Conservation (phyloP, 768 basidiomycete genomes). For the Phylloporus arenicola region DNA sequence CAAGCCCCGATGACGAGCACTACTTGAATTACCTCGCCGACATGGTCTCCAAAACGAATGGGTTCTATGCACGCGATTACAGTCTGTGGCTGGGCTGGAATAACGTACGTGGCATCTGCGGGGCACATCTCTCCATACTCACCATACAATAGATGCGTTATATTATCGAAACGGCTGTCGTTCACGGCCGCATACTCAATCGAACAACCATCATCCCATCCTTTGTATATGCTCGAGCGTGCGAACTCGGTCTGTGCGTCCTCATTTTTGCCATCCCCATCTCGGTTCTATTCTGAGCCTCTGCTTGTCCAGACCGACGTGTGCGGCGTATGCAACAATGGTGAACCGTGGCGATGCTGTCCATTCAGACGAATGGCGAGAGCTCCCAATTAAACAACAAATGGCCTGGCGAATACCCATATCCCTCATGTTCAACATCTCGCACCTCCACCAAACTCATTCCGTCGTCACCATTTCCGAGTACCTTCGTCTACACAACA, state of each 20-base stretch:
- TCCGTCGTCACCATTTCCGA: constrained; percentile 38
- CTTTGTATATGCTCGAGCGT: constrained; percentile 43
- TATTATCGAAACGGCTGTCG: constrained; percentile 41
- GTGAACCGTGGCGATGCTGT: constrained; percentile 42
- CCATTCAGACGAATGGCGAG: constrained; percentile 36
- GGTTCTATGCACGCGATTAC: constrained; percentile 43
- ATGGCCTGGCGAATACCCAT: constrained; percentile 34
- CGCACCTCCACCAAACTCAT: constrained; percentile 33
- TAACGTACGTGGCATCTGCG: constrained; percentile 28
- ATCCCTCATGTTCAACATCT: constrained; percentile 40
- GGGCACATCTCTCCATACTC: not conserved
- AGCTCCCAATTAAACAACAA: constrained; percentile 33
- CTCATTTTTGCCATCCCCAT: not conserved
- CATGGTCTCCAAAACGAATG: constrained; percentile 37
- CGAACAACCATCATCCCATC: constrained; percentile 42
- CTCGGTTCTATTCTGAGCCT: not conserved
- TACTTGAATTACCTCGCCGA: constrained; percentile 29
- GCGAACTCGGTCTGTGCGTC: constrained; percentile 34
- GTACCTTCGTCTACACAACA: constrained; percentile 38
- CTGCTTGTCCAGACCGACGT: constrained; percentile 24
- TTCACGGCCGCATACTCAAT: constrained; percentile 40
- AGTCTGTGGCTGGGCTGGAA: constrained; percentile 49
- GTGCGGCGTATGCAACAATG: constrained; percentile 39
- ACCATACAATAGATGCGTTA: constrained; percentile 37
- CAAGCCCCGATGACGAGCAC: constrained; percentile 11